These are phyloP conservation scores for Xanthoparmelia taractica DNA, from an alignment of 495 filamentous ascomycete species.

Conservation along the genomic window DNA sequence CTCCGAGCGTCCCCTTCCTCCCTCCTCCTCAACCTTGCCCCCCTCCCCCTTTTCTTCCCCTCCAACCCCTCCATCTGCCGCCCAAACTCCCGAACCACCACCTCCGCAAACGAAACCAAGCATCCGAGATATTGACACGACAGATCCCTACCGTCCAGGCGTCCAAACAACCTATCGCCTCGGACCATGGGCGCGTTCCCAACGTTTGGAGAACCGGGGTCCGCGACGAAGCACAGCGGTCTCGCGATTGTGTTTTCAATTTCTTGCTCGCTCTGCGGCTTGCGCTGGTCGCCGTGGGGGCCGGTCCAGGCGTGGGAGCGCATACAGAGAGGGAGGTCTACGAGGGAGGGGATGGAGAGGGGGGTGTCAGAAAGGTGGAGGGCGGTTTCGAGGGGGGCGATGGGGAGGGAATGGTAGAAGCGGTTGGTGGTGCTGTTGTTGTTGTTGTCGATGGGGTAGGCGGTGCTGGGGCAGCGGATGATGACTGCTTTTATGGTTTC, in stretches of 20 bases:
- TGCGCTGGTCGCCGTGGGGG: neutral
- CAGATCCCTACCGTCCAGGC: neutral
- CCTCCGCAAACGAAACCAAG: neutral
- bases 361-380: neutral
- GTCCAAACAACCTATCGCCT: neutral
- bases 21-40: neutral
- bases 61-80: fast-evolving
- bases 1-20: neutral
- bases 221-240: neutral
- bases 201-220: neutral
- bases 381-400: neutral
- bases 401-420: neutral
- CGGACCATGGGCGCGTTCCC: too few relatives aligned
- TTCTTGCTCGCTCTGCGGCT: neutral
- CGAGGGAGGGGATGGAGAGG: neutral
- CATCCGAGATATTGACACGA: constrained; percentile 1
- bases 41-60: neutral
- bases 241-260: constrained; percentile 1
- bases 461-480: neutral
- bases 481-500: neutral
- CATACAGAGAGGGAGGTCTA: constrained; percentile 11
- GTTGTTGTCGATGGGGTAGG: too few relatives aligned
- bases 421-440: too few relatives aligned
- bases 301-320: neutral
- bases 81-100: neutral